Evolutionary conservation across 305 asterid genomes (phyloP).

Genomic region (Ilex paraguariensis): DNA sequence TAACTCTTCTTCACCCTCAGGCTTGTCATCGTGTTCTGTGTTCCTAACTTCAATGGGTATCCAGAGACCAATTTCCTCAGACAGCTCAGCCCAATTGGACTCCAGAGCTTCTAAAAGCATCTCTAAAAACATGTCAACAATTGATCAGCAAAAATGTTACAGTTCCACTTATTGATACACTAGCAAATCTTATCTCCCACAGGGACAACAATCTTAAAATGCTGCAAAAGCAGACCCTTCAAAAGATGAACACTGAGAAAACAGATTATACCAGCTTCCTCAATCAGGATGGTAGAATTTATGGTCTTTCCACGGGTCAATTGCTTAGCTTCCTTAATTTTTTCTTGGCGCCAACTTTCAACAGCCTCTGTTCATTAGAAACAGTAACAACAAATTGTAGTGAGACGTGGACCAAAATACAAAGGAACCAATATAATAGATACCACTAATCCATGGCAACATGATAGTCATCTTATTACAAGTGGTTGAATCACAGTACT

Average conservation of each 20-base stretch:
- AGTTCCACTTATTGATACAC: background rate
- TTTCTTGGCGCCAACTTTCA: slow-evolving; percentile 8
- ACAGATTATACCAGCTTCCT: slow-evolving; percentile 17
- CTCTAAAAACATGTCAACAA: slow-evolving; percentile 27
- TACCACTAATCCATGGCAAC: too few species aligned
- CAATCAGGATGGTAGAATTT: slow-evolving; percentile 56
- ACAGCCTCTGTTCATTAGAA: slow-evolving; percentile 10
- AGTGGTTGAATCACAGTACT: background rate
- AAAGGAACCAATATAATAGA: background rate
- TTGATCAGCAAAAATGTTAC: background rate
- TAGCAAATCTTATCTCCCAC: too few species aligned
- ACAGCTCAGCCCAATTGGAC: slow-evolving; percentile 54
- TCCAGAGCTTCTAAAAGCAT: slow-evolving; percentile 47
- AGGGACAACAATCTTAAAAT: too few species aligned
- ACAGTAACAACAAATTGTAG: slow-evolving; percentile 9
- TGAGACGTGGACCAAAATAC: slow-evolving; percentile 1
- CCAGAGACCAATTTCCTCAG: slow-evolving; percentile 85
- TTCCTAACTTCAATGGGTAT: slow-evolving; percentile 55
- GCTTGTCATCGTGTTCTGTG: slow-evolving; percentile 75
- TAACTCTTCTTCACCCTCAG: slow-evolving; percentile 70
- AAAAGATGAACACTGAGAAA: too few species aligned
- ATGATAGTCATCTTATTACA: background rate
- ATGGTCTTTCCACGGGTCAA: slow-evolving; percentile 35
- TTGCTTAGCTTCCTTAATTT: slow-evolving; percentile 48
- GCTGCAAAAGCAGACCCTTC: too few species aligned